These are phyloP conservation scores for Daedalea quercina DNA, from an alignment of 768 basidiomycete species.

Conservation along the genomic window DNA sequence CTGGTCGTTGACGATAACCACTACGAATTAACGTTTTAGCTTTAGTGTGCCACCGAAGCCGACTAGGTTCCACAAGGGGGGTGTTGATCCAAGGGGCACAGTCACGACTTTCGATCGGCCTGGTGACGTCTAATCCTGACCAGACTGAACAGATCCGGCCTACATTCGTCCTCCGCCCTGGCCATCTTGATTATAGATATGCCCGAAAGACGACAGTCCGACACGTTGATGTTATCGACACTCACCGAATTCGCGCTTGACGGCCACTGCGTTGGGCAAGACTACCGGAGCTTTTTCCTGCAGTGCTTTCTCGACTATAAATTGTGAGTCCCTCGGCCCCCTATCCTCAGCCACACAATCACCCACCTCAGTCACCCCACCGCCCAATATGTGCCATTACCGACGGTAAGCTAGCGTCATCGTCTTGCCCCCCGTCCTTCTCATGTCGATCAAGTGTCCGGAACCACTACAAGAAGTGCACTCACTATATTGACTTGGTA, in stretches of 20 bases:
- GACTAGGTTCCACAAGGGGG: conserved; percentile 6
- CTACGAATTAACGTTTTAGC: conserved; percentile 25
- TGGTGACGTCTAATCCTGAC: conserved; percentile 6
- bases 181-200: conserved; percentile 28
- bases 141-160: conserved; percentile 6
- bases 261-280: neutral
- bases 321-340: conserved; percentile 8
- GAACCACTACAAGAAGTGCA: conserved; percentile 51
- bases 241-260: conserved; percentile 3
- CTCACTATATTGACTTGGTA: conserved; percentile 49
- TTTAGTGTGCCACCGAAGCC: conserved; percentile 22
- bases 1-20: neutral
- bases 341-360: conserved; percentile 7
- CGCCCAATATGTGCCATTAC: conserved; percentile 55
- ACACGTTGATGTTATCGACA: conserved; percentile 25
- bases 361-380: conserved; percentile 10
- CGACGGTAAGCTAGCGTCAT: conserved; percentile 46
- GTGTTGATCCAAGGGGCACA: conserved; percentile 5
- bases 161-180: conserved; percentile 18
- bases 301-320: conserved; percentile 17
- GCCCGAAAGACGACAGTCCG: conserved; percentile 20
- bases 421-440: conserved; percentile 6
- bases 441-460: conserved; percentile 44
- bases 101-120: conserved; percentile 17
- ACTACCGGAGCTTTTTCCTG: conserved; percentile 12